Conservation (phyloP, 352 stramenopile genomes). For the Phytopythium sindhum region DNA sequence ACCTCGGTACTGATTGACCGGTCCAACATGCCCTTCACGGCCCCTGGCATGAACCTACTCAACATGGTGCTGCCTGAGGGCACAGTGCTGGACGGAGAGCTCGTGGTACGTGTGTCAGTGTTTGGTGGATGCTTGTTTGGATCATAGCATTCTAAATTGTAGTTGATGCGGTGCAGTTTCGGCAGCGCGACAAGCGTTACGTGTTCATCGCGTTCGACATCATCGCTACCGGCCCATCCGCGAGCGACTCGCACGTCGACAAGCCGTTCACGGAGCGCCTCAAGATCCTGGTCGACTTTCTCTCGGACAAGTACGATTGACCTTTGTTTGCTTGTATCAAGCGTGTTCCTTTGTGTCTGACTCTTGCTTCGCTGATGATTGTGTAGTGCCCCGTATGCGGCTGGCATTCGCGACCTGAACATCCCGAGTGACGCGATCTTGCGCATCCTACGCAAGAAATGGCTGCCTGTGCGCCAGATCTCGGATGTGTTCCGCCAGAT, state of each 20-base stretch:
- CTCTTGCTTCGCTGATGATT: neutral
- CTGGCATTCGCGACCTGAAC: slow-evolving; percentile 55
- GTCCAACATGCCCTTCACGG: slow-evolving; percentile 76
- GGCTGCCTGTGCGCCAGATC: slow-evolving; percentile 78
- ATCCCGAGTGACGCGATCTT: slow-evolving; percentile 70
- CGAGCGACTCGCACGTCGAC: slow-evolving; percentile 72
- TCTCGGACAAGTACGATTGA: slow-evolving; percentile 74
- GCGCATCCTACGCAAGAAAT: slow-evolving; percentile 80
- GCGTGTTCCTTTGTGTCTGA: slow-evolving; percentile 2
- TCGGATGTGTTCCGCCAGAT: slow-evolving; percentile 82
- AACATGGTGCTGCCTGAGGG: slow-evolving; percentile 77
- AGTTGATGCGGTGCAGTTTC: slow-evolving; percentile 40
- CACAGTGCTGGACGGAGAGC: slow-evolving; percentile 88
- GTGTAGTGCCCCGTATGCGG: slow-evolving; percentile 61
- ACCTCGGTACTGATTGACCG: slow-evolving; percentile 72
- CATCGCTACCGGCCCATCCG: slow-evolving; percentile 68
- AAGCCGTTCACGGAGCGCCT: slow-evolving; percentile 81
- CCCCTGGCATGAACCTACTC: slow-evolving; percentile 74
- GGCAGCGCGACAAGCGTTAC: slow-evolving; percentile 78
- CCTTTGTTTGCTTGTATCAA: neutral
- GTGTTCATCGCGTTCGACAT: slow-evolving; percentile 92
- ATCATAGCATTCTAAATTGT: neutral
- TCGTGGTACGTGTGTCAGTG: slow-evolving; percentile 55
- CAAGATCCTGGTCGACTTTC: slow-evolving; percentile 76
- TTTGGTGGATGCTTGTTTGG: neutral